A percentile compares a stretch with the other conserved stretches of the same genome.
These are phyloP conservation scores for Podospora sp. DNA, from an alignment of 495 filamentous ascomycete species.

Conservation along the genomic window DNA sequence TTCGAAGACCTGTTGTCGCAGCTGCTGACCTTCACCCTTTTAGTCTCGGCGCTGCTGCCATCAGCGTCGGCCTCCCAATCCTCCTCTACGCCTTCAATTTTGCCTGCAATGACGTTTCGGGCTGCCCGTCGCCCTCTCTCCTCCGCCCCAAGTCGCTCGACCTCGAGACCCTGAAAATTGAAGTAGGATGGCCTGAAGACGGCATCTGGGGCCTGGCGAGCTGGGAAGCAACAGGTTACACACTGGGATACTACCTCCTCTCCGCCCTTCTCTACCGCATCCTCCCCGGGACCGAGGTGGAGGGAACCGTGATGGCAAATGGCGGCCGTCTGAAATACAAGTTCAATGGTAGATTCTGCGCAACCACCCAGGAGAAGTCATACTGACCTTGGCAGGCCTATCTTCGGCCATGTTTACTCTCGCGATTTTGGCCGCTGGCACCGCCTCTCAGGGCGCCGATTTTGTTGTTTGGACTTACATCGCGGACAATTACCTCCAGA, in stretches of 20 bases:
- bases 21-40: background rate
- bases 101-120: slow-evolving; percentile 87
- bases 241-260: slow-evolving; percentile 77
- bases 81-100: slow-evolving; percentile 76
- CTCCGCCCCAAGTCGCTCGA: slow-evolving; percentile 72
- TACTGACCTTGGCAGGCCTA: slow-evolving; percentile 62
- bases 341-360: slow-evolving; percentile 70
- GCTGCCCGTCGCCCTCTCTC: slow-evolving; percentile 87
- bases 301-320: slow-evolving; percentile 69
- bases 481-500: slow-evolving; percentile 82
- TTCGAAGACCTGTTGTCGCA: background rate
- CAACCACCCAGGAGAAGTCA: background rate
- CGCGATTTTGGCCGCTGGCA: slow-evolving; percentile 68
- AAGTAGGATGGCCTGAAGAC: slow-evolving; percentile 75
- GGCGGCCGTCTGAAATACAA: slow-evolving; percentile 83
- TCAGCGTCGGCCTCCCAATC: slow-evolving; percentile 76
- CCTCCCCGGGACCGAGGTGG: slow-evolving; percentile 72
- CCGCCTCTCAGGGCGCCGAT: slow-evolving; percentile 72
- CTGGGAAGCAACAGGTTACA: slow-evolving; percentile 64
- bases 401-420: slow-evolving; percentile 71
- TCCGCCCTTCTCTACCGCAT: slow-evolving; percentile 73
- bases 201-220: slow-evolving; percentile 65
- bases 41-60: slow-evolving; percentile 73
- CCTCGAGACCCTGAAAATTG: slow-evolving; percentile 69
- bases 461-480: slow-evolving; percentile 93